Percentiles rank a stretch among this genome's conserved stretches.
Evolutionary conservation across 441 rosid species (phyloP).

Genomic region (Arabidopsis lyrata): DNA sequence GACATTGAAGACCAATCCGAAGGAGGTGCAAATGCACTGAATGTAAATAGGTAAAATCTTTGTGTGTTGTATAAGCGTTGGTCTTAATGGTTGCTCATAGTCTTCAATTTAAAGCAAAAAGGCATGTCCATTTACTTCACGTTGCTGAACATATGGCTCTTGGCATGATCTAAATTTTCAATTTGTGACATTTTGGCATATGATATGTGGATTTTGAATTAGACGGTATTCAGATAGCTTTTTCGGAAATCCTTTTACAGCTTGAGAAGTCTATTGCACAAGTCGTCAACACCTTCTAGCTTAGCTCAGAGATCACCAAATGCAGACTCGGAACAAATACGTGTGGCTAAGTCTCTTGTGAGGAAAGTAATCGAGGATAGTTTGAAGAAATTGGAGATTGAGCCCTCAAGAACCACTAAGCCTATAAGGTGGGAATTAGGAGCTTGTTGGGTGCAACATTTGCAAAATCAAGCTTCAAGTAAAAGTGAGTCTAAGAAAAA

Average conservation of each 20-base stretch:
- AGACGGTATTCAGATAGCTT: conserved; percentile 35
- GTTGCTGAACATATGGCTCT: conserved; percentile 13
- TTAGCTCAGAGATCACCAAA: conserved; percentile 65
- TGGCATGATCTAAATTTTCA: neutral
- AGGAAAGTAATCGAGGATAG: conserved; percentile 68
- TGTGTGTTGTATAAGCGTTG: conserved; percentile 1
- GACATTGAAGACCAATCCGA: conserved; percentile 81
- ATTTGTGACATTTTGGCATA: conserved; percentile 26
- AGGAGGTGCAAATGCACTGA: conserved; percentile 83
- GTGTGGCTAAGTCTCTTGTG: conserved; percentile 58
- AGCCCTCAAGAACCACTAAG: conserved; percentile 52
- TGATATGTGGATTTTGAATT: conserved; percentile 8
- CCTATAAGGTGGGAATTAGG: conserved; percentile 88
- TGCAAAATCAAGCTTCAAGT: conserved; percentile 80
- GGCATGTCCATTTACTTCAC: neutral
- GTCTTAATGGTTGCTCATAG: conserved; percentile 26
- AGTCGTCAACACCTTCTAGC: conserved; percentile 62
- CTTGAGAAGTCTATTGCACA: conserved; percentile 80
- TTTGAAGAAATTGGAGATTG: conserved; percentile 68
- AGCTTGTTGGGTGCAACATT: conserved; percentile 88
- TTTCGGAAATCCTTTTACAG: conserved; percentile 51
- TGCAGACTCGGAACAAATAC: conserved; percentile 61
- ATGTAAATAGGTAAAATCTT: conserved; percentile 66
- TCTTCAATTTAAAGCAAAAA: neutral
- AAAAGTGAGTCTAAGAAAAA: conserved; percentile 74